Base-by-base conservation (phyloP, 257 asterid genomes). In the Solanum commersonii region DNA sequence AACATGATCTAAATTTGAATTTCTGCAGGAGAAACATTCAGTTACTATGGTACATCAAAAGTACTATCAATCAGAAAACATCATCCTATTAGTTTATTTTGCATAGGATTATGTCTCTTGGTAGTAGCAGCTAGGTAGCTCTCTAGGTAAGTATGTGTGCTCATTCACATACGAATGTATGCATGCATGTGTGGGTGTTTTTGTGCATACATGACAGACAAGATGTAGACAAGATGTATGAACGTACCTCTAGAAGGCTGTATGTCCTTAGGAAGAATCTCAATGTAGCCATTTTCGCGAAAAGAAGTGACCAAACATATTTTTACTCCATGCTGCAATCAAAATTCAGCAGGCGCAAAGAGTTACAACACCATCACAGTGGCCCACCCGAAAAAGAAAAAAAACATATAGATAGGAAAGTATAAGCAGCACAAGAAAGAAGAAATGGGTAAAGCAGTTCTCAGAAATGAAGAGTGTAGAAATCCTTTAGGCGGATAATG, bases 301-400 rank as follows among this genome's bases (percentile, higher is more conserved):
- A 96, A 96, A 22, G 99, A 95, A 83, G 98, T 96, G 86, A 96
- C 96, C 86, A 96, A 88, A 90, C 98, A 95, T 76, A 96, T 95
- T 89, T 95, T 96, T 60, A 94, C 97, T 87, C 89, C 97, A 89
- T 93, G 95, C 99, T 97, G 88, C 91, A 91, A 49, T 70, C 35
- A 63, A 70, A 42, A 25, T 23, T 31, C 81, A 86, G 35, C 84
- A 34, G 33, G 37, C 35, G 31, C 34, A 35, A 73, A 73, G 46
- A 73, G 46, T 73, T 73, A 73, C 46, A 73, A 34, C 46, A 35
- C 16, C 46, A 73, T 13, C 81, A 34, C 16, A 9, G 46, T 73
- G 46, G 27, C 27, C 16, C 46, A 18, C 81, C 81, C 46, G 12
- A 20, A 73, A 73, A 73, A 73, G 46, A 10, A 5, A 34, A 33